These are phyloP conservation scores for Albugo laibachii DNA, from an alignment of 352 stramenopile species.

Conservation along the genomic window DNA sequence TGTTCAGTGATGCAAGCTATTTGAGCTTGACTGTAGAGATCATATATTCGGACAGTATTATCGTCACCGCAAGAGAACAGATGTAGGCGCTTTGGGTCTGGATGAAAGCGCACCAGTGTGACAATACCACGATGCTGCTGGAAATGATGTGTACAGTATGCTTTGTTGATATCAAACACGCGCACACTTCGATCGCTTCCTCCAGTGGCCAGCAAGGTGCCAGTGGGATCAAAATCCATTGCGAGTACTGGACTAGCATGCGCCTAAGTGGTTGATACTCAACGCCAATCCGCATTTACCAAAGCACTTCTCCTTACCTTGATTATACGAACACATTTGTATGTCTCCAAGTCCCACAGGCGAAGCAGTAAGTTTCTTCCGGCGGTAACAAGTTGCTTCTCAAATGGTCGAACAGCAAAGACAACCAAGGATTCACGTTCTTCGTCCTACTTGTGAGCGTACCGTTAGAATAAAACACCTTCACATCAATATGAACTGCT, in stretches of 20 bases:
- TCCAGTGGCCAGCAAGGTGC: constrained; percentile 88
- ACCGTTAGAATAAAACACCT: neutral
- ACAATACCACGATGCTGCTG: constrained; percentile 72
- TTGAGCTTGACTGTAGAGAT: constrained; percentile 70
- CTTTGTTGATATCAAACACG: constrained; percentile 85
- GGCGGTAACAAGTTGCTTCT: constrained; percentile 69
- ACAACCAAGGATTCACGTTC: constrained; percentile 69
- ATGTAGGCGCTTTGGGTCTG: constrained; percentile 28
- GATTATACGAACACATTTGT: constrained; percentile 54
- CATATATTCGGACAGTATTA: constrained; percentile 56
- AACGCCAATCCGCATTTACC: constrained; percentile 5
- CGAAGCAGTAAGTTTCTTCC: constrained; percentile 69
- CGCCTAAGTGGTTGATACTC: constrained; percentile 4
- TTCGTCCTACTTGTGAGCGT: constrained; percentile 17
- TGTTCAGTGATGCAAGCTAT: constrained; percentile 85
- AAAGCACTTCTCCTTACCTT: constrained; percentile 13
- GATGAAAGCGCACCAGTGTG: constrained; percentile 72
- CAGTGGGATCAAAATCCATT: constrained; percentile 80
- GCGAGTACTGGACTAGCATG: constrained; percentile 59
- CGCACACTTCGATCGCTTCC: constrained; percentile 91
- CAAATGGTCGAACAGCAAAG: constrained; percentile 46
- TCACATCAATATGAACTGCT: neutral
- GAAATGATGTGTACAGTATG: constrained; percentile 90
- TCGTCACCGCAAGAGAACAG: constrained; percentile 71
- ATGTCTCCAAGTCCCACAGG: constrained; percentile 70